Percentiles rank a stretch among this genome's conserved stretches.
These are phyloP conservation scores for Cercophora newfieldiana DNA, from an alignment of 495 filamentous ascomycete genomes.

Conservation along the genomic window DNA sequence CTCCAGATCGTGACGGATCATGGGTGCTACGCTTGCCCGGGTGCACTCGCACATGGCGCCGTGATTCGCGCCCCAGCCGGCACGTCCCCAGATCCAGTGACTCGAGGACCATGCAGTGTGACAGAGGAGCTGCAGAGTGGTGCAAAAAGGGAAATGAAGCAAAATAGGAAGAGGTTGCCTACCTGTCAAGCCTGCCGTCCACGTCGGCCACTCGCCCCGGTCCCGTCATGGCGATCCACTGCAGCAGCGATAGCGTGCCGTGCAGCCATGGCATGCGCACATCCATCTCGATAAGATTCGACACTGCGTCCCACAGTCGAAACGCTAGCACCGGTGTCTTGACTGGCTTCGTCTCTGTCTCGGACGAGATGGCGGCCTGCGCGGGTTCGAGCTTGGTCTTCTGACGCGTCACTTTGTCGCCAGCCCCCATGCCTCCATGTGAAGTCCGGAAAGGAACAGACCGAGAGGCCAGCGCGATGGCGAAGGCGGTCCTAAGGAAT, in stretches of 20 bases:
- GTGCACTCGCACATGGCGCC: slow-evolving; percentile 39
- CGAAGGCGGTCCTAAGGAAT: slow-evolving; percentile 62
- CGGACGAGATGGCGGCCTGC: slow-evolving; percentile 9
- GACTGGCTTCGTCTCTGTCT: slow-evolving; percentile 31
- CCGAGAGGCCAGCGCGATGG: slow-evolving; percentile 49
- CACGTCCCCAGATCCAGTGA: slow-evolving; percentile 42
- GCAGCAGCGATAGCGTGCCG: slow-evolving; percentile 68
- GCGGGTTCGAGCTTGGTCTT: slow-evolving; percentile 12
- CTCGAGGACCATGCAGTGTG: slow-evolving; percentile 40
- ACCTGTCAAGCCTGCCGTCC: slow-evolving; percentile 85
- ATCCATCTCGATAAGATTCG: slow-evolving; percentile 67
- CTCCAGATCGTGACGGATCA: slow-evolving; percentile 11
- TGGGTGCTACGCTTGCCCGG: slow-evolving; percentile 24
- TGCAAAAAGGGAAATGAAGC: slow-evolving; percentile 27
- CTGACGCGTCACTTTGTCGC: slow-evolving; percentile 22
- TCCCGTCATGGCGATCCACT: slow-evolving; percentile 68
- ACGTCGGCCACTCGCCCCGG: slow-evolving; percentile 72
- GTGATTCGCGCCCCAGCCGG: slow-evolving; percentile 28
- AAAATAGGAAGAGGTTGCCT: slow-evolving; percentile 44
- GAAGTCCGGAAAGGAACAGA: slow-evolving; percentile 50
- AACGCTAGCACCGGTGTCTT: slow-evolving; percentile 74
- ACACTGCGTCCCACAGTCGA: slow-evolving; percentile 67
- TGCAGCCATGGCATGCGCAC: slow-evolving; percentile 83
- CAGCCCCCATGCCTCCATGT: slow-evolving; percentile 16
- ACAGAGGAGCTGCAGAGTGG: slow-evolving; percentile 26